A percentile compares a stretch with the other conserved stretches of the same genome.
Conservation (phyloP, 2,329 filamentous ascomycete genomes). For the Alternaria infectoria region DNA sequence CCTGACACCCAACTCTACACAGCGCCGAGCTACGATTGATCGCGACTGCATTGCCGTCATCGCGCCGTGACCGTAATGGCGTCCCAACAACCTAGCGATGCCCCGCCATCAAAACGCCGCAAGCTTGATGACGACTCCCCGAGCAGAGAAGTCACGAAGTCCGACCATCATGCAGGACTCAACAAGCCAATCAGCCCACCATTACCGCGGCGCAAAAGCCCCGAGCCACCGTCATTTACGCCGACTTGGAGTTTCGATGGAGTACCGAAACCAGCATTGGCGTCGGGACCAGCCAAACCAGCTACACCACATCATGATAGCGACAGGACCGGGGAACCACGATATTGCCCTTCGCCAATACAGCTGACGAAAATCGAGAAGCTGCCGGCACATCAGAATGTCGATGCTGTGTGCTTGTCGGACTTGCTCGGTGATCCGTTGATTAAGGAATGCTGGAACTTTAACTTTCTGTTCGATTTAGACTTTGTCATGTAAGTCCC, state of each 20-base stretch:
- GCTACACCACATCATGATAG: neutral
- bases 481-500: slow-evolving; percentile 63
- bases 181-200: slow-evolving; percentile 42
- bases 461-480: slow-evolving; percentile 71
- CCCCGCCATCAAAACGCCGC: slow-evolving; percentile 35
- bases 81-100: slow-evolving; percentile 3
- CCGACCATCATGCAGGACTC: slow-evolving; percentile 16
- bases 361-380: slow-evolving; percentile 73
- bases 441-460: slow-evolving; percentile 74
- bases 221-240: neutral
- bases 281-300: neutral
- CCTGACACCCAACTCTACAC: neutral
- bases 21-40: neutral
- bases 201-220: slow-evolving; percentile 15
- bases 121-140: slow-evolving; percentile 22
- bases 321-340: neutral
- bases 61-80: slow-evolving; percentile 10
- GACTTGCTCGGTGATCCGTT: slow-evolving; percentile 77
- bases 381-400: slow-evolving; percentile 65
- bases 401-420: slow-evolving; percentile 67
- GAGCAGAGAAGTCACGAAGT: slow-evolving; percentile 1
- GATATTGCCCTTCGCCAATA: slow-evolving; percentile 66
- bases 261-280: slow-evolving; percentile 18
- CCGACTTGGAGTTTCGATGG: slow-evolving; percentile 23
- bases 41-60: neutral